Evolutionary conservation across 495 filamentous ascomycete species (phyloP), one percentile per base, ranked within the genome.

Genomic region (Aspergillus biplanus): DNA sequence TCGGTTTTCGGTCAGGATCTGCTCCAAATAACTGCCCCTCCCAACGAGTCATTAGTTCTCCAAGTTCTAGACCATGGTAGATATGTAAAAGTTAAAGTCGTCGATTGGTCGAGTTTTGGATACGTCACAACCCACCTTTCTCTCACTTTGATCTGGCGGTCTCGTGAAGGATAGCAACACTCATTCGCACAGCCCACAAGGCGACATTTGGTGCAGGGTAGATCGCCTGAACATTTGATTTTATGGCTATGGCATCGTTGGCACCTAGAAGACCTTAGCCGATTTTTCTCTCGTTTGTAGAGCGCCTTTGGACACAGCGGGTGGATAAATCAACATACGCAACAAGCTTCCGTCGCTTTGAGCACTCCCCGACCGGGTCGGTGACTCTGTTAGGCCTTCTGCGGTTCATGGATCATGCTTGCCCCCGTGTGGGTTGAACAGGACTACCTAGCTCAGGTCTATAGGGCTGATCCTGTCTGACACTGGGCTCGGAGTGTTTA

Each of bases 221-320:
- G 67, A 7, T 75, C 76, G 5, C 78, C 79, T 2, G 78, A 80
- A 50, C 78, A 82, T 66, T 80, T 82, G 35, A 82, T 80, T 56
- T 80, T 82, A 59, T 78, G 78, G 11, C 72, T 42, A 71, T 82
- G 78, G 65, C 78, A 82, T 67, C 78, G 69, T 60, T 79, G 72
- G 54, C 79, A 82, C 13, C 77, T 80, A 58, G 58, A 59, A 27
- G 21, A 27, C 21, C 1, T 27, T 27, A 27, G 21, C 21, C 21
- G 21, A 27, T 27, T 27, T 27, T 27, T 27, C 21, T 27, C 21
- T 27, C 21, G 21, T 27, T 27, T 27, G 21, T 27, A 27, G 21
- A 27, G 21, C 21, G 21, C 2, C 21, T 27, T 27, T 27, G 21
- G 21, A 27, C 21, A 27, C n/a, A 27, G 21, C n/a, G 21, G 21